A percentile compares a stretch with the other conserved stretches of the same genome.
Evolutionary conservation across 1,139 yeast species (phyloP).

Genomic region (Protomyces inundatus): DNA sequence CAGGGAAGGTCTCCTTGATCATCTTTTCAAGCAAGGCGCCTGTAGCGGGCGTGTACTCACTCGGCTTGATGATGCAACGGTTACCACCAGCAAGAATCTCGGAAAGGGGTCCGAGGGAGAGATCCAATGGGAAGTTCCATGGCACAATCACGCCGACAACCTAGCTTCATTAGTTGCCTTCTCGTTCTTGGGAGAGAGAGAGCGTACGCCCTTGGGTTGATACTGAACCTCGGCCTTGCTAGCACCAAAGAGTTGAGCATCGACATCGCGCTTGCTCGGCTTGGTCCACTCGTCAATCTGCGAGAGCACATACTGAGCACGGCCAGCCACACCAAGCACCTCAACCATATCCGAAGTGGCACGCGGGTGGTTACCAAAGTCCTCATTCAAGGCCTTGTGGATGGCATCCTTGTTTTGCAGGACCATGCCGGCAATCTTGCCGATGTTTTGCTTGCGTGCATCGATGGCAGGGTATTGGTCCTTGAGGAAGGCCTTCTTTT

Average conservation of each 20-base stretch:
- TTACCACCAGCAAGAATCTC: conserved; percentile 89
- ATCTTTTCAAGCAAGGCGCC: conserved; percentile 53
- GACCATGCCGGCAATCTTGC: conserved; percentile 7
- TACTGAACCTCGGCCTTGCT: not conserved
- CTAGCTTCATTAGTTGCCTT: too few species aligned
- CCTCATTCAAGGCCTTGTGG: not conserved
- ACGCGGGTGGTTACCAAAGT: not conserved
- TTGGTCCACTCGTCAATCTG: conserved; percentile 1
- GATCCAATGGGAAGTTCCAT: conserved; percentile 73
- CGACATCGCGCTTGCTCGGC: not conserved
- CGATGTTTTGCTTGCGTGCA: not conserved
- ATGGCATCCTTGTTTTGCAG: not conserved
- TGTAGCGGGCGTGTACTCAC: conserved; percentile 66
- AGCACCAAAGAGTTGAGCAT: not conserved
- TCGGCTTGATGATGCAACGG: conserved; percentile 70
- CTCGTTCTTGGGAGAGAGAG: not conserved
- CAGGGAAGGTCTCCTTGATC: conserved; percentile 42
- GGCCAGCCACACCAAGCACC: conserved; percentile 3
- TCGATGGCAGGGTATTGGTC: not conserved
- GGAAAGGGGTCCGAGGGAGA: conserved; percentile 61
- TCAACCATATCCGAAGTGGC: conserved; percentile 1
- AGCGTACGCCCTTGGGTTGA: not conserved
- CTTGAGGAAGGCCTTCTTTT: conserved; percentile 6
- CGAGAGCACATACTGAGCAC: conserved; percentile 1
- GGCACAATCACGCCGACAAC: conserved; percentile 38